Conservation (phyloP, 2,329 filamentous ascomycete genomes). For the Annulohypoxylon truncatum region DNA sequence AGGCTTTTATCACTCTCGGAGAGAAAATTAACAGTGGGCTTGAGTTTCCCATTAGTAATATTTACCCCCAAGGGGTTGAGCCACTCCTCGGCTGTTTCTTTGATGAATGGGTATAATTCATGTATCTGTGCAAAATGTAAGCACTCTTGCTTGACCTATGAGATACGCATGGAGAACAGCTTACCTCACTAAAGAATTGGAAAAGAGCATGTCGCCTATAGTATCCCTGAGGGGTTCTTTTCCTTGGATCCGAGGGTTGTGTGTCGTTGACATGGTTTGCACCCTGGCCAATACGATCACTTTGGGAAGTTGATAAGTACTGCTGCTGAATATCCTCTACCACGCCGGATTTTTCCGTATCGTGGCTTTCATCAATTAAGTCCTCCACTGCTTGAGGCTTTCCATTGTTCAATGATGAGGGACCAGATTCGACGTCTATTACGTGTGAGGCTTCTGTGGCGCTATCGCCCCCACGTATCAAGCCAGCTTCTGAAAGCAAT, state of each 20-base stretch:
- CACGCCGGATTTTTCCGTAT: not conserved
- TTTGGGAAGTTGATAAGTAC: not conserved
- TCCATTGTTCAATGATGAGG: not conserved
- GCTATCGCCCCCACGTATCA: not conserved
- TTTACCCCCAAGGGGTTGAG: slow-evolving; percentile 36
- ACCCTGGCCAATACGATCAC: not conserved
- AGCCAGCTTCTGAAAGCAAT: slow-evolving; percentile 12
- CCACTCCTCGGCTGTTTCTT: slow-evolving; percentile 39
- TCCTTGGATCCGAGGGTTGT: slow-evolving; percentile 33
- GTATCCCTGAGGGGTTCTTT: slow-evolving; percentile 35
- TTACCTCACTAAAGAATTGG: slow-evolving; percentile 41
- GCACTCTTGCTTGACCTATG: not conserved
- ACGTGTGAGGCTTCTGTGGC: not conserved
- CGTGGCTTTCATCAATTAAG: too few species aligned
- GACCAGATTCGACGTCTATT: not conserved
- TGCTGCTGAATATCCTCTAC: not conserved
- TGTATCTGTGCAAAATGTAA: slow-evolving; percentile 29
- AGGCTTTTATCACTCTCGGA: not conserved
- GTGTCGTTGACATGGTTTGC: not conserved
- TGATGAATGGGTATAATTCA: slow-evolving; percentile 39
- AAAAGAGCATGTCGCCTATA: slow-evolving; percentile 39
- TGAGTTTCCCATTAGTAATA: slow-evolving; percentile 25
- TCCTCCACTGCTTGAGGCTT: not conserved
- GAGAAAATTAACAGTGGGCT: not conserved
- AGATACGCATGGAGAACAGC: not conserved